These are phyloP conservation scores for Salvia sclarea DNA, from an alignment of 305 asterid species.

Conservation along the genomic window DNA sequence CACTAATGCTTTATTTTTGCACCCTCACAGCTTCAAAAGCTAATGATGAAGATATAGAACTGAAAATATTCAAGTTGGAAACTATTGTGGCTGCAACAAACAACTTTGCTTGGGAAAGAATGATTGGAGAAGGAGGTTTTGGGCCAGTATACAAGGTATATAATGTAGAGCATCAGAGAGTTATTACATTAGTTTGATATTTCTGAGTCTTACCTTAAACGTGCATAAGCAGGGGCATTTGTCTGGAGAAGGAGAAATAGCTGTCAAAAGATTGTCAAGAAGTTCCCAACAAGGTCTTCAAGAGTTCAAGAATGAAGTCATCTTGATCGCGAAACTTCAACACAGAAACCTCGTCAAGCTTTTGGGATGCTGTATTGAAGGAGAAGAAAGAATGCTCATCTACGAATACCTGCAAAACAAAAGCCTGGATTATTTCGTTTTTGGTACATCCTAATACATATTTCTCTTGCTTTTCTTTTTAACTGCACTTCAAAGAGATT, in stretches of 20 bases:
- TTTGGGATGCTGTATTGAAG: constrained; percentile 41
- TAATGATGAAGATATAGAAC: too few species aligned
- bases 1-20: too few species aligned
- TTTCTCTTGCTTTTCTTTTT: neutral
- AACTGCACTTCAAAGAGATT: too few species aligned
- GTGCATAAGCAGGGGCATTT: constrained; percentile 30
- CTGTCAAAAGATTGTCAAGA: constrained; percentile 30
- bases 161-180: too few species aligned
- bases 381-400: constrained; percentile 37
- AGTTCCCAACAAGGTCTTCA: constrained; percentile 32
- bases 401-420: constrained; percentile 38
- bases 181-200: too few species aligned
- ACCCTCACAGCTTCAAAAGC: too few species aligned
- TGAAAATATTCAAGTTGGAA: too few species aligned
- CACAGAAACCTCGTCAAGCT: constrained; percentile 37
- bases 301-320: constrained; percentile 37
- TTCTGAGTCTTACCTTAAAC: neutral
- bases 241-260: constrained; percentile 24
- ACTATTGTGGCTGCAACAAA: too few species aligned
- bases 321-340: constrained; percentile 32
- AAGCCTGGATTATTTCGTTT: constrained; percentile 30
- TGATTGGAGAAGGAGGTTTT: too few species aligned
- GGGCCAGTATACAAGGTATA: too few species aligned
- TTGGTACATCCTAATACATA: constrained; percentile 9
- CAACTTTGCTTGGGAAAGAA: too few species aligned